Base-by-base conservation (phyloP, 306 rosid species). In the Pachyrhizus erosus region DNA sequence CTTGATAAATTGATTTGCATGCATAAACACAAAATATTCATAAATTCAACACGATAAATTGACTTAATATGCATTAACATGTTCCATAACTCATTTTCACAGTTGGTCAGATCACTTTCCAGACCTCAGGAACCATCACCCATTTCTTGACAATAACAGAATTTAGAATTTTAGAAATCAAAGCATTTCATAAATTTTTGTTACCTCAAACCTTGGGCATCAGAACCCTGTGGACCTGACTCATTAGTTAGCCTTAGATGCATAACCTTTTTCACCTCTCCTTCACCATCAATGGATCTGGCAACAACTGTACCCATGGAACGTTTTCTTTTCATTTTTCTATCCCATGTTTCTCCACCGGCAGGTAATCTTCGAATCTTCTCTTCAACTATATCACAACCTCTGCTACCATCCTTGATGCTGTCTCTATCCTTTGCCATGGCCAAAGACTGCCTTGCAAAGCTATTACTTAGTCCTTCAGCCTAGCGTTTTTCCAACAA, bases 251-350 rank as follows among this genome's bases (percentile, higher is more conserved):
- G 89, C 90, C 90, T 94, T 79, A 83, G 89, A 82, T 80, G 87
- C 91, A 80, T 86, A 78, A 54, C 87, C 42, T 87, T 88, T 78
- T 91, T 94, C 29, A 70, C 82, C 86, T 90, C 97, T 76, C 87
- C 90, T 73, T 94, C 97, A 76, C 84, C 91, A 39, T 91, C 95
- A 61, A 80, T 64, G 49, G 92, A 84, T 88, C 97, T 84, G 55
- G 86, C 76, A 76, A 83, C 83, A 80, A 75, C 90, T 13, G 88
- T 70, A 8, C 92, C 88, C 83, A 89, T 85, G 79, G 97, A 90
- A 62, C 94, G 95, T 82, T 90, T 91, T 84, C 97, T 90, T 91
- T 85, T 91, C 86, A 88, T 87, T 86, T 91, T 92, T 84, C 87
- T 86, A 78, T 92, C 97, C 94, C 94, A 86, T 14, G 91, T 88